Conservation (phyloP, 2,329 filamentous ascomycete species). For the Fusarium armeniacum region DNA sequence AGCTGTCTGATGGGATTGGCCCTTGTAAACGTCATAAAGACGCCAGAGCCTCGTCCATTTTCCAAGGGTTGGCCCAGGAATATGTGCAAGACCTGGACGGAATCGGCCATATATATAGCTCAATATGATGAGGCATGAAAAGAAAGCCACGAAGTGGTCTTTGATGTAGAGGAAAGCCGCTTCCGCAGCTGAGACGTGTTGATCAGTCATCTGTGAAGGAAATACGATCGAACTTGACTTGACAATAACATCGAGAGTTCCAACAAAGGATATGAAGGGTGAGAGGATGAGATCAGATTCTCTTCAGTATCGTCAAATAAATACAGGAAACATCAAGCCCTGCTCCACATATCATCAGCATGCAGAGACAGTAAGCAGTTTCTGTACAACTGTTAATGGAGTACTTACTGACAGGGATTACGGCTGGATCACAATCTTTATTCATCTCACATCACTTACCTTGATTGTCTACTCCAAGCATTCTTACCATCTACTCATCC, state of each 20-base stretch:
- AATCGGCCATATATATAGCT: background rate
- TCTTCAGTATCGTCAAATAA: background rate
- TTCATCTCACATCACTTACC: background rate
- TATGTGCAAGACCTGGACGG: background rate
- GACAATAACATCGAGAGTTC: background rate
- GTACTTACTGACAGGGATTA: background rate
- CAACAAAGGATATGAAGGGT: no score
- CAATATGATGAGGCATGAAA: background rate
- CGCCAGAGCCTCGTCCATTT: background rate
- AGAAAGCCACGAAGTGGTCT: background rate
- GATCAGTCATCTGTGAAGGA: background rate
- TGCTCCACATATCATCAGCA: no score
- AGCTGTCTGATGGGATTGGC: background rate
- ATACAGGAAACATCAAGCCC: background rate
- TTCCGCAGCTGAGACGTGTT: background rate
- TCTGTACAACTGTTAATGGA: background rate
- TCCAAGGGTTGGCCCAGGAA: background rate
- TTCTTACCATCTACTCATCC: no score
- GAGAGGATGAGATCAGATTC: background rate
- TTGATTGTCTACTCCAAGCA: no score
- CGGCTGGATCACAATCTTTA: rapidly evolving
- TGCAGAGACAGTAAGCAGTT: background rate
- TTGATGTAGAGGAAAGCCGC: rapidly evolving
- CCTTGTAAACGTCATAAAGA: background rate
- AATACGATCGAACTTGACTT: rapidly evolving